Evolutionary conservation across 164 flowering plant species (phyloP).

Genomic region (Platanus orientalis): DNA sequence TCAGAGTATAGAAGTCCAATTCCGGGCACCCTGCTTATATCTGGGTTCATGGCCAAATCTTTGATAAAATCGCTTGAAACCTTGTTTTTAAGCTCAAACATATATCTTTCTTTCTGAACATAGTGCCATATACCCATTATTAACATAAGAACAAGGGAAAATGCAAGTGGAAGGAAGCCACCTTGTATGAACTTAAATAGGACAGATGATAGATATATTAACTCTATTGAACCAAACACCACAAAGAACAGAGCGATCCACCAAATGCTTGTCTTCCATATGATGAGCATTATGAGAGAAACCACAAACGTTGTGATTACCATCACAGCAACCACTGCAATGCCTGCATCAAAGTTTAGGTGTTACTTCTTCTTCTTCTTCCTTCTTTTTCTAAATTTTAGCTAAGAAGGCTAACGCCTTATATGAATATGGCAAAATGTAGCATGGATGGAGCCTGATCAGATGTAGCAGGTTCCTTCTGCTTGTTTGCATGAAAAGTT

Average conservation of each 20-base stretch:
- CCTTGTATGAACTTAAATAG: conserved; percentile 56
- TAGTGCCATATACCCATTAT: conserved; percentile 72
- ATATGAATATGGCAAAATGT: no score
- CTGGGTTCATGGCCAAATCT: conserved; percentile 33
- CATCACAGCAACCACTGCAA: conserved; percentile 72
- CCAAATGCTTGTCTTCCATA: no score
- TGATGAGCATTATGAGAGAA: conserved; percentile 59
- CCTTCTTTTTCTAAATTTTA: no score
- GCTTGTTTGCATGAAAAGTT: no score
- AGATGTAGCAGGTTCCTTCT: no score
- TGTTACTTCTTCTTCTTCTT: no score
- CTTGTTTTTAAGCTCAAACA: conserved; percentile 61
- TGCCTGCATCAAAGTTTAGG: conserved; percentile 46
- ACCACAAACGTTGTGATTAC: conserved; percentile 55
- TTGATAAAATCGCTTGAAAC: conserved; percentile 40
- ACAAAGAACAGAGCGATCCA: conserved; percentile 36
- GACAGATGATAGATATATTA: conserved; percentile 43
- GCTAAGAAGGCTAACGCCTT: no score
- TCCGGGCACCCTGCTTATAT: conserved; percentile 50
- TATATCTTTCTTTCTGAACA: conserved; percentile 42
- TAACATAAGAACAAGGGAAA: conserved; percentile 38
- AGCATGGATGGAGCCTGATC: no score
- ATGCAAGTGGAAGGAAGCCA: conserved; percentile 59
- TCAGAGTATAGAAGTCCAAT: conserved; percentile 66
- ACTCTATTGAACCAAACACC: conserved; percentile 30